Percentiles rank a stretch among this genome's conserved stretches.
Conservation (phyloP, 495 filamentous ascomycete species). For the Gamarada debralockiae region DNA sequence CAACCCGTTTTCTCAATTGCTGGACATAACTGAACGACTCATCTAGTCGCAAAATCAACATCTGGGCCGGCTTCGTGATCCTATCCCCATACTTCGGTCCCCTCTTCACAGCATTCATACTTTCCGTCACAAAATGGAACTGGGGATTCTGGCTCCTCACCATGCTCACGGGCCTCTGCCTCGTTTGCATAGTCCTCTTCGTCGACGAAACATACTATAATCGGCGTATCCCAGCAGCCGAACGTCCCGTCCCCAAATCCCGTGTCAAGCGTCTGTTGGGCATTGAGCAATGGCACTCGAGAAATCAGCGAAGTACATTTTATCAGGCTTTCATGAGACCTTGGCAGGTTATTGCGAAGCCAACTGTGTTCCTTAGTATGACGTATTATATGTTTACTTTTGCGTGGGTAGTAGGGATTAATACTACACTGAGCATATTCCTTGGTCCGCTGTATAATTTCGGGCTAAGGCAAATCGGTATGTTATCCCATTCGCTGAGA, state of each 20-base stretch:
- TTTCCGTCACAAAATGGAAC: constrained; percentile 32
- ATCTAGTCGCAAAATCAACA: constrained; percentile 51
- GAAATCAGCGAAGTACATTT: constrained; percentile 10
- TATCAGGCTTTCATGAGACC: constrained; percentile 17
- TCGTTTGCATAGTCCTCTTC: constrained; percentile 46
- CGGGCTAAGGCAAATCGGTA: constrained; percentile 21
- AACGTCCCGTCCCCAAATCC: constrained; percentile 26
- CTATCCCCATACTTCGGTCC: constrained; percentile 60
- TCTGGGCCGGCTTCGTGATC: constrained; percentile 49
- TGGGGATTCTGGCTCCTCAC: constrained; percentile 52
- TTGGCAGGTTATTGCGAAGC: constrained; percentile 27
- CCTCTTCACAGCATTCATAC: constrained; percentile 53
- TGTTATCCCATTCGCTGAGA: neutral
- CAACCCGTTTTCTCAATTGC: neutral
- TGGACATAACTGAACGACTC: too few relatives aligned
- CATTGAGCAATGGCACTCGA: constrained; percentile 17
- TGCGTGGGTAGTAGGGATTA: constrained; percentile 40
- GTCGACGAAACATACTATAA: constrained; percentile 60
- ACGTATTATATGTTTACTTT: constrained; percentile 36
- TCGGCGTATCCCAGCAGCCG: constrained; percentile 38
- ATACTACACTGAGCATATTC: constrained; percentile 36
- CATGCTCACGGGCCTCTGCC: constrained; percentile 40
- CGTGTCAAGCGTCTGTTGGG: constrained; percentile 18
- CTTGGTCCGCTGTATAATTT: constrained; percentile 31
- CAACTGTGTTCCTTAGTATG: constrained; percentile 29